A percentile compares a stretch with the other conserved stretches of the same genome.
Evolutionary conservation across 164 flowering plant species (phyloP).

Genomic region (Platanus orientalis): DNA sequence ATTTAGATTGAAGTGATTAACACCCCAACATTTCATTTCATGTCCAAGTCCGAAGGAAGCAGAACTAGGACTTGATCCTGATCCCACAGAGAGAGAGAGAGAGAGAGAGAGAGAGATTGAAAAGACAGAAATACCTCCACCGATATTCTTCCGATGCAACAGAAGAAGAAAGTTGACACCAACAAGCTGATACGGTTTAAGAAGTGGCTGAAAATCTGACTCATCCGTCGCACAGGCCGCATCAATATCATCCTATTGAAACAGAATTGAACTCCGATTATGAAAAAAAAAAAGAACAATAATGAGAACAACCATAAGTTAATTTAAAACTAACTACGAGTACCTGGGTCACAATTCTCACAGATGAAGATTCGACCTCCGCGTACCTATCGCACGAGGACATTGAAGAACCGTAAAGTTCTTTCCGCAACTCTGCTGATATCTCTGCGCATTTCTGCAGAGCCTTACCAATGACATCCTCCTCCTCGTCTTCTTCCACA

Average conservation of each 20-base stretch:
- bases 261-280: slow-evolving; percentile 3
- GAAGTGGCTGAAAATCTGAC: slow-evolving; percentile 71
- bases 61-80: background rate
- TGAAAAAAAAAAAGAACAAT: background rate
- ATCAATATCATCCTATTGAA: slow-evolving; percentile 67
- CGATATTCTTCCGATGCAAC: slow-evolving; percentile 72
- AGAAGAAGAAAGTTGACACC: slow-evolving; percentile 95
- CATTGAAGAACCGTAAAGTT: slow-evolving; percentile 65
- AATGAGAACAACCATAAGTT: background rate
- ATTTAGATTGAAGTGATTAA: no score
- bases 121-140: slow-evolving; percentile 60
- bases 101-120: background rate
- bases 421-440: slow-evolving; percentile 58
- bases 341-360: slow-evolving; percentile 88
- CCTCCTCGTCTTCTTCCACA: slow-evolving; percentile 19
- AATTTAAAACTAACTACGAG: background rate
- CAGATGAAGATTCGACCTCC: slow-evolving; percentile 66
- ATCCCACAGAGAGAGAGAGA: background rate
- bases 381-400: slow-evolving; percentile 55
- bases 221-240: slow-evolving; percentile 64
- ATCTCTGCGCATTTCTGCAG: slow-evolving; percentile 78
- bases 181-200: slow-evolving; percentile 95
- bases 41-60: no score
- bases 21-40: no score
- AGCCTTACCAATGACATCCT: slow-evolving; percentile 85